These are phyloP conservation scores for Arxiozyma telluris DNA, from an alignment of 1,139 yeast genomes.

Conservation along the genomic window DNA sequence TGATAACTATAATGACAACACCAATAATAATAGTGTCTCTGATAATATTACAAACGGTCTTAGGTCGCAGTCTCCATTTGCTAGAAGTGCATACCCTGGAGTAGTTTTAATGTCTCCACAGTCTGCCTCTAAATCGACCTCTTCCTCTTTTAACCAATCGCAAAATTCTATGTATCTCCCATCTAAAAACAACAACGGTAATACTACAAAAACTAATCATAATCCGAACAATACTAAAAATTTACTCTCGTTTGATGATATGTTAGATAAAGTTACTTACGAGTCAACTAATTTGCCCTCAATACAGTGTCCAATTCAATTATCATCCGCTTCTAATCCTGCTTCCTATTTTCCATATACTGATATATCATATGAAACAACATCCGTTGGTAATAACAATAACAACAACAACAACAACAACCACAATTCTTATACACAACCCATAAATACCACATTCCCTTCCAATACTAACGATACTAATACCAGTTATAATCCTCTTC, in stretches of 20 bases:
- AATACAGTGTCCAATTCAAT: constrained; percentile 1
- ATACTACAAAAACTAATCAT: neutral
- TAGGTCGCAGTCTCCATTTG: constrained; percentile 5
- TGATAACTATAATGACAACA: neutral
- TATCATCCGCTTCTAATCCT: neutral
- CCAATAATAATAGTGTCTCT: neutral
- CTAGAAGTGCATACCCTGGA: constrained; percentile 32
- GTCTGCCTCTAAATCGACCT: constrained; percentile 13
- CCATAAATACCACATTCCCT: neutral
- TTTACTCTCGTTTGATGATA: neutral
- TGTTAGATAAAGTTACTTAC: constrained; percentile 9
- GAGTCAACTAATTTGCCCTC: neutral
- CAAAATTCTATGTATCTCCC: neutral
- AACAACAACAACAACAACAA: neutral
- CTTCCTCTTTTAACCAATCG: neutral
- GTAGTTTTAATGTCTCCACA: constrained; percentile 32
- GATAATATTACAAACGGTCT: neutral
- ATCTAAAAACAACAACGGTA: neutral
- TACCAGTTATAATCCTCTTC: neutral
- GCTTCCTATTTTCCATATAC: neutral
- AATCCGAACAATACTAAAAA: neutral
- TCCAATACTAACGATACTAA: neutral
- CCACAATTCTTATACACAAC: too few species aligned
- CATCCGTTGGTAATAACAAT: neutral
- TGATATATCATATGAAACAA: neutral